phyloP scores from a whole-genome alignment of 805 yeast genomes.

The Lipomyces orientalis region DNA sequence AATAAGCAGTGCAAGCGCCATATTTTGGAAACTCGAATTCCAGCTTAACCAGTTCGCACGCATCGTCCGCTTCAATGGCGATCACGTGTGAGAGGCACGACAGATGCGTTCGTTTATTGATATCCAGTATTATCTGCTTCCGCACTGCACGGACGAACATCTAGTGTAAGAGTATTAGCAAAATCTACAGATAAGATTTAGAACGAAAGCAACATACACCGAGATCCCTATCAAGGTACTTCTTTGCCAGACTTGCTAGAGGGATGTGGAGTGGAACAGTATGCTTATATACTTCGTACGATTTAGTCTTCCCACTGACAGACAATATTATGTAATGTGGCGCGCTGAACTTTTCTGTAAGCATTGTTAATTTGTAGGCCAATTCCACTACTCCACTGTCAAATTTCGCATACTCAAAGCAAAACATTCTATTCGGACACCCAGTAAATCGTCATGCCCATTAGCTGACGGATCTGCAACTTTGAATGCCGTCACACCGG shows the following conservation, averaged over 20 bases:
- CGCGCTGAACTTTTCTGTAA: conserved; percentile 26
- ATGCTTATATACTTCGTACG: conserved; percentile 26
- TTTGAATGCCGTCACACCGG: conserved; percentile 33
- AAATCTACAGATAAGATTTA: neutral
- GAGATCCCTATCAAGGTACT: conserved; percentile 25
- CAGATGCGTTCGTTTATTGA: conserved; percentile 23
- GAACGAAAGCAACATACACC: conserved; percentile 9
- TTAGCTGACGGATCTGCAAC: conserved; percentile 27
- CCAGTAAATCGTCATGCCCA: conserved; percentile 21
- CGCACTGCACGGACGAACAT: conserved; percentile 26
- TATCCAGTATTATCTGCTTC: conserved; percentile 22
- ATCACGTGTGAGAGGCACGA: conserved; percentile 22
- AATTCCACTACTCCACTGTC: neutral
- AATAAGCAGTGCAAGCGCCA: conserved; percentile 15
- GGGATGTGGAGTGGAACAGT: conserved; percentile 34
- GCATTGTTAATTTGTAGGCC: neutral
- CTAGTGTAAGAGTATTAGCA: conserved; percentile 7
- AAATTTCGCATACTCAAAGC: conserved; percentile 18
- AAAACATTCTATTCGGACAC: conserved; percentile 35
- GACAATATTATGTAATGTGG: conserved; percentile 32
- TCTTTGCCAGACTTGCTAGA: conserved; percentile 10
- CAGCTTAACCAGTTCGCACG: conserved; percentile 29
- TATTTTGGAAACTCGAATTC: conserved; percentile 13
- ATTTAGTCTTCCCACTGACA: conserved; percentile 2
- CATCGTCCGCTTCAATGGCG: conserved; percentile 35